These are phyloP conservation scores for Neocallimastix lanati DNA, from an alignment of 192 early-diverging fungal species.

Conservation along the genomic window DNA sequence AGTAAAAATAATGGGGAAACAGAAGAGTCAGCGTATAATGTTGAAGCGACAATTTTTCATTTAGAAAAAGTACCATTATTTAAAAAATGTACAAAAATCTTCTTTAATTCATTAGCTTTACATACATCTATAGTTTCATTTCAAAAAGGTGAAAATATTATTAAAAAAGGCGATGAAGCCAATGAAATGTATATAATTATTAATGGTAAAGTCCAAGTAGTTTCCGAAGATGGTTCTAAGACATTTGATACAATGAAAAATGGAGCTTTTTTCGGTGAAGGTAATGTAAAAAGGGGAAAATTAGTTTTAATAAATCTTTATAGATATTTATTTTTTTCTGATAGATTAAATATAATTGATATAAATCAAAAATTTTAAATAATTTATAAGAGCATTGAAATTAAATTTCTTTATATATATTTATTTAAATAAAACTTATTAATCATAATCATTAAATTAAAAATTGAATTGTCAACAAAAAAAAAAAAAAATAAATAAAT, in stretches of 20 bases:
- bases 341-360: too few relatives aligned
- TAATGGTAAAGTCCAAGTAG: constrained; percentile 21
- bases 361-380: too few relatives aligned
- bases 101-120: constrained; percentile 17
- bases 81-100: constrained; percentile 16
- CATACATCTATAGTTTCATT: constrained; percentile 14
- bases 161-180: constrained; percentile 21
- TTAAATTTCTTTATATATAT: too few relatives aligned
- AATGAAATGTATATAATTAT: constrained; percentile 33
- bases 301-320: too few relatives aligned
- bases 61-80: constrained; percentile 24
- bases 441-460: too few relatives aligned
- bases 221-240: constrained; percentile 19
- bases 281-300: too few relatives aligned
- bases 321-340: too few relatives aligned
- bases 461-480: too few relatives aligned
- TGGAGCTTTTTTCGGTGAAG: constrained; percentile 37
- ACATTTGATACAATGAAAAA: constrained; percentile 23
- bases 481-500: too few relatives aligned
- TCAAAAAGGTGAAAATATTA: constrained; percentile 14
- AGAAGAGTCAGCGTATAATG: constrained; percentile 9
- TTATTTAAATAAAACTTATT: too few relatives aligned
- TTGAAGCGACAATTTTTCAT: constrained; percentile 20
- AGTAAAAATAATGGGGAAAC: background rate
- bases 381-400: too few relatives aligned